These are phyloP conservation scores for Glarea lozoyensis DNA, from an alignment of 495 filamentous ascomycete genomes.

Conservation along the genomic window DNA sequence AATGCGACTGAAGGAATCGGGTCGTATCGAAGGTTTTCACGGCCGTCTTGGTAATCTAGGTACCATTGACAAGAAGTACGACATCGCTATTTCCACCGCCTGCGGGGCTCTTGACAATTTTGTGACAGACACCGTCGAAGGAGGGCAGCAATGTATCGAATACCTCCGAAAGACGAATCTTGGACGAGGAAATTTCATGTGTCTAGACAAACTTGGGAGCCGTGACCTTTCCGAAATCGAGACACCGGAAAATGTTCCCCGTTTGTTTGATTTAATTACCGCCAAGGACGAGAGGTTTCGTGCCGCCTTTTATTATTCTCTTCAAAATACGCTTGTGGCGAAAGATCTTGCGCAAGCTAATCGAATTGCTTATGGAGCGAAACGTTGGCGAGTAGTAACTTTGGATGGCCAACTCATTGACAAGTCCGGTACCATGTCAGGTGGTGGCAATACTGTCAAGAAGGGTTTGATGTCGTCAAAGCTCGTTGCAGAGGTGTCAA, in stretches of 20 bases:
- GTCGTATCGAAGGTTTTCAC: constrained; percentile 93
- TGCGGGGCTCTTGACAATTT: constrained; percentile 88
- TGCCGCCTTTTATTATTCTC: constrained; percentile 89
- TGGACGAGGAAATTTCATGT: constrained; percentile 94
- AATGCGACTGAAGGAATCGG: constrained; percentile 92
- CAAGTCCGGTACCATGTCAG: constrained; percentile 95
- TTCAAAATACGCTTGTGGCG: constrained; percentile 90
- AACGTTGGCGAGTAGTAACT: constrained; percentile 91
- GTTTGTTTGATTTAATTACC: constrained; percentile 87
- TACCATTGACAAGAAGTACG: constrained; percentile 89
- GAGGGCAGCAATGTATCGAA: constrained; percentile 94
- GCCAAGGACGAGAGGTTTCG: constrained; percentile 77
- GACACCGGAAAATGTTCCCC: constrained; percentile 85
- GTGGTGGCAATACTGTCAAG: constrained; percentile 82
- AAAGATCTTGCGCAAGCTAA: constrained; percentile 90
- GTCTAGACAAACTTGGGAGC: constrained; percentile 73
- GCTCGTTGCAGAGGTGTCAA: constrained; percentile 71
- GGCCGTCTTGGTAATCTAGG: constrained; percentile 91
- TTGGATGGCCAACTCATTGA: constrained; percentile 93
- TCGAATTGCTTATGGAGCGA: constrained; percentile 87
- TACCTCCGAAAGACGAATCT: constrained; percentile 96
- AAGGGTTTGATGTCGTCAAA: constrained; percentile 94
- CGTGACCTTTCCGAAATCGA: constrained; percentile 68
- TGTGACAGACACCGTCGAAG: constrained; percentile 89
- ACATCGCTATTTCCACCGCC: constrained; percentile 93